Percentiles rank a stretch among this genome's conserved stretches.
Evolutionary conservation across 495 filamentous ascomycete species (phyloP).

Genomic region (Filosporella fistucella): DNA sequence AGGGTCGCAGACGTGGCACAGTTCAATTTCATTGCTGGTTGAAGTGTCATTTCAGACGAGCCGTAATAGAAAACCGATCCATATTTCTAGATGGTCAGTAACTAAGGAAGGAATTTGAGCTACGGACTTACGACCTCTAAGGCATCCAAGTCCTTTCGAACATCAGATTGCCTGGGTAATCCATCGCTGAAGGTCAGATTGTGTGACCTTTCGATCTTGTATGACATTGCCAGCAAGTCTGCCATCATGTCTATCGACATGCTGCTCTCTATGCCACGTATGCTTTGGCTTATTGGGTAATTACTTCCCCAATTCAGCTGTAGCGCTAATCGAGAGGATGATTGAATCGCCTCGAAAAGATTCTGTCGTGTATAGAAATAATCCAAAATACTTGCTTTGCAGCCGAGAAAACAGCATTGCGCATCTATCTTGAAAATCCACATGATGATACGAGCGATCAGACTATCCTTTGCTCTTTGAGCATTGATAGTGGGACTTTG

Average conservation of each 20-base stretch:
- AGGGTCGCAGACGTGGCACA: not conserved
- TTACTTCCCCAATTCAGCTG: not conserved
- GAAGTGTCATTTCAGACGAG: constrained; percentile 1
- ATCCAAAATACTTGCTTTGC: not conserved
- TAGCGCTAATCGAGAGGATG: not conserved
- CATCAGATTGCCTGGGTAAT: not conserved
- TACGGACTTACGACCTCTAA: not conserved
- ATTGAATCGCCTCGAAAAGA: not conserved
- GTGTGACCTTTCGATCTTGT: not conserved
- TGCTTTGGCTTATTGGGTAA: constrained; percentile 1
- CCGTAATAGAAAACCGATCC: constrained; percentile 1
- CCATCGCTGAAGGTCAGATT: not conserved
- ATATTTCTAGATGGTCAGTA: not conserved
- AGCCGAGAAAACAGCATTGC: not conserved
- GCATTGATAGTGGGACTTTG: not conserved
- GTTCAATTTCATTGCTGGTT: not conserved
- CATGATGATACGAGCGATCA: not conserved
- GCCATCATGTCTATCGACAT: constrained; percentile 1
- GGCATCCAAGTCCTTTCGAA: not conserved
- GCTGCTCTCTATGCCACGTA: not conserved
- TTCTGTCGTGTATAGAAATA: not conserved
- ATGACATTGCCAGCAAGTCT: not conserved
- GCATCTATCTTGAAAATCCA: not conserved
- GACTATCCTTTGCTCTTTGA: not conserved
- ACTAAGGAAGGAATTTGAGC: not conserved